Evolutionary conservation across 768 basidiomycete species (phyloP), one percentile per base, ranked within the genome.

Genomic region (Paxillus ammoniavirescens): DNA sequence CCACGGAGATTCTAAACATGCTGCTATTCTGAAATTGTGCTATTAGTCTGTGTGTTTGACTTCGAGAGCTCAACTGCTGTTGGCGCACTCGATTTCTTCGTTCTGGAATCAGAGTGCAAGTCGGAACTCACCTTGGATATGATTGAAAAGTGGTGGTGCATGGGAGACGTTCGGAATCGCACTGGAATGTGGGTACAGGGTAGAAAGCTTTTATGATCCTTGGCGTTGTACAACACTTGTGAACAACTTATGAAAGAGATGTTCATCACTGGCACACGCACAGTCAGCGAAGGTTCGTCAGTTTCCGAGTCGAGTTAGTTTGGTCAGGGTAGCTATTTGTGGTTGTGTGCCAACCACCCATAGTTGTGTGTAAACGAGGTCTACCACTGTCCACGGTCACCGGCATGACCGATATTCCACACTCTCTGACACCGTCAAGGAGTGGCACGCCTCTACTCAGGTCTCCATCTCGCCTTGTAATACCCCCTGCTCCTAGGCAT

Each of bases 141-240:
- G 70, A 59, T 94, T 21, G 93, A 95, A 69, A 91, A 87, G 64
- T 94, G 93, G 93, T 95, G 91, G 91, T 90, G 89, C 61, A 65
- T 88, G 40, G 93, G 93, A 0, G 85, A 90, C 62, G 62, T 62
- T 5, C 76, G 79, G 47, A 94, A 94, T 69, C 78, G 90, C 17
- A 61, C 53, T 2, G 74, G 70, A 3, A 77, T 93, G 68, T 96
- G 91, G 89, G 78, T 94, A 3, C 90, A 91, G 68, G 91, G 92
- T 12, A 60, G 33, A 30, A 56, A n/a, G 37, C 50, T 65, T 5
- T 18, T 44, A 9, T 62, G 41, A 55, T 9, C 4, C n/a, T 9
- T 14, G 21, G 13, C 5, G 28, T 14, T 28, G 23, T 43, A 43
- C 18, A 18, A 13, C 1, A 9, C 7, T 6, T n/a, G 13, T 14